These are phyloP conservation scores for Botrytis pseudocinerea DNA, from an alignment of 2,329 filamentous ascomycete genomes.

Conservation along the genomic window DNA sequence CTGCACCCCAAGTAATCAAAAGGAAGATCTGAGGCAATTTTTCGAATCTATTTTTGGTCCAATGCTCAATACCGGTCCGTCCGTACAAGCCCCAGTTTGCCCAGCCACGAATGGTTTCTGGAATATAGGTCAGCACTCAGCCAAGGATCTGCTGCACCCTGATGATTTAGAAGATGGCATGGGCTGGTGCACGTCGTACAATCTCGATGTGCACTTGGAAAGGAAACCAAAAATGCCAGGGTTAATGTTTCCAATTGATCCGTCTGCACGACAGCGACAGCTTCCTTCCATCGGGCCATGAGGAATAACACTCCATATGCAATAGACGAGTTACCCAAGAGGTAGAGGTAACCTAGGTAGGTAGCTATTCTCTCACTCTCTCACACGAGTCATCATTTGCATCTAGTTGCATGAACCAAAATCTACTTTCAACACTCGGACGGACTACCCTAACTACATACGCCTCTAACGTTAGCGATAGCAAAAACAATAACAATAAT, in stretches of 20 bases:
- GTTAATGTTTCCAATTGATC: neutral
- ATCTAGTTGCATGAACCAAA: neutral
- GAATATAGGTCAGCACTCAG: neutral
- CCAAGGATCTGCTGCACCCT: neutral
- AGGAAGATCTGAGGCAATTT: neutral
- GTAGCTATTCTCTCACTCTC: neutral
- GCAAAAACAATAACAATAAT: neutral
- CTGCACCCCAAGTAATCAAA: neutral
- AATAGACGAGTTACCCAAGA: neutral
- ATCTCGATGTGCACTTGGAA: neutral
- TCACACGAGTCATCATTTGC: neutral
- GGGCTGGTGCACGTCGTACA: neutral
- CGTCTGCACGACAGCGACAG: neutral
- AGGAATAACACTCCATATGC: neutral
- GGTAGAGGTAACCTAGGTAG: too few species aligned
- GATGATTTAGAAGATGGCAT: neutral
- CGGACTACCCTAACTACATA: neutral
- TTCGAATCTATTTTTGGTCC: neutral
- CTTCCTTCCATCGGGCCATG: neutral
- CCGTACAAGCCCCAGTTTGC: neutral
- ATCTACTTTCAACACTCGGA: neutral
- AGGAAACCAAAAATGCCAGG: neutral
- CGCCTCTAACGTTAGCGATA: neutral
- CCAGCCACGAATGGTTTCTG: conserved; percentile 17
- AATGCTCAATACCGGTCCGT: neutral